Base-by-base conservation (phyloP, 148 eudicot species). In the Nyssa sinensis region DNA sequence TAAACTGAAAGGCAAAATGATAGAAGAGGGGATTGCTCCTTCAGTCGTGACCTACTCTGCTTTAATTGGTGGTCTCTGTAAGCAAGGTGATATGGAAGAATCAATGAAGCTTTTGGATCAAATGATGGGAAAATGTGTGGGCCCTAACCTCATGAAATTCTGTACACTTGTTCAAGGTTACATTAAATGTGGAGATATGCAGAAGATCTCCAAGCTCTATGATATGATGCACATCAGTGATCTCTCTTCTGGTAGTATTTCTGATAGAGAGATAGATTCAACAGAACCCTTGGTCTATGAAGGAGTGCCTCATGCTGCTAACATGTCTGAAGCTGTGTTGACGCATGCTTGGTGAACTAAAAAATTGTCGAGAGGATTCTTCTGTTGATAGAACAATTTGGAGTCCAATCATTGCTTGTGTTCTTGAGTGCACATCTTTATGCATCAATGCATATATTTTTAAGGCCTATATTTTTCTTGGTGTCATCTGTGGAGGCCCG, bases 11-110 rank as follows among this genome's bases (percentile, higher is more conserved):
- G 84, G 82, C 65, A 76, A 74, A 75, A 90, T 90, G 92, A 79
- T 64, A 71, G 80, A 81, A 63, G 89, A 84, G 78, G 92, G 89
- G 14, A 77, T 90, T 72, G 53, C 67, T 51, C 92, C 92, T 74
- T 81, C 88, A 21, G 79, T 47, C 57, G 74, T 74, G 24, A 86
- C 82, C 21, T 84, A 77, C 76, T 86, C 87, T 69, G 69, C 79
- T 75, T 74, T 90, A 74, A 62, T 87, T 27, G 63, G 61, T 76
- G 68, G 87, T 63, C 71, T 83, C 24, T 80, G 35, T 66, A 80
- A 84, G 82, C 80, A 84, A 63, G 82, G 85, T 29, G 84, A 86
- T 75, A 69, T 28, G 28, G 70, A 70, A 60, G 80, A 73, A 72
- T 79, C 87, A 39, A 29, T 72, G 55, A 85, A 80, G 75, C 66